Conservation (phyloP, 768 basidiomycete genomes). For the Boletus vinaceobasis region DNA sequence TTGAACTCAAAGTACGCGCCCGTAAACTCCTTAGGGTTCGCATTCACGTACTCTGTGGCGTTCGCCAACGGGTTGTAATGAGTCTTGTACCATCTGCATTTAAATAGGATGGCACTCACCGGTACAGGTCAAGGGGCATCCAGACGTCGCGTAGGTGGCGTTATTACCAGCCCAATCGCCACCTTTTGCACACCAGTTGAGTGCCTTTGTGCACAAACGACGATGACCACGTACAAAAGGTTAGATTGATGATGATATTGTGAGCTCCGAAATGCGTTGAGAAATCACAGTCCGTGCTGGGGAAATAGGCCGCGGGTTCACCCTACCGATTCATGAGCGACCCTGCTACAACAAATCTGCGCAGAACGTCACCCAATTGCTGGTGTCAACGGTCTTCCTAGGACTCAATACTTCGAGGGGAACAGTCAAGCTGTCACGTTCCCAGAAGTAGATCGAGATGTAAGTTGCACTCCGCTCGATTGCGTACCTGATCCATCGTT, state of each 20-base stretch:
- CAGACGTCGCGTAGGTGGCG: constrained; percentile 13
- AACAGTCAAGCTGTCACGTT: constrained; percentile 28
- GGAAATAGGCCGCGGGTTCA: constrained; percentile 58
- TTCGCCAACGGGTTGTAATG: background rate
- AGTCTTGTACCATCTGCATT: background rate
- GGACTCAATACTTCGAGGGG: constrained; percentile 31
- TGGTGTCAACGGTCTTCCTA: constrained; percentile 9
- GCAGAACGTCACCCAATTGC: constrained; percentile 16
- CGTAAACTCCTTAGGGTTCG: background rate
- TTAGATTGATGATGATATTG: constrained; percentile 39
- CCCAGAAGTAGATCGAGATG: constrained; percentile 39
- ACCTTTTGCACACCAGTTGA: constrained; percentile 5
- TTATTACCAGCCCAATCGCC: constrained; percentile 24
- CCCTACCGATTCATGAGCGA: constrained; percentile 37
- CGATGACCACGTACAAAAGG: constrained; percentile 10
- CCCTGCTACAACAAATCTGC: background rate
- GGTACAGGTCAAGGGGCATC: constrained; percentile 24
- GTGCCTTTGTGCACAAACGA: constrained; percentile 3
- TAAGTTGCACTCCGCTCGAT: constrained; percentile 28
- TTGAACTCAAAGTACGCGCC: constrained; percentile 8
- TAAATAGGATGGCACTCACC: constrained; percentile 11
- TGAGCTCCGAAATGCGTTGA: constrained; percentile 47
- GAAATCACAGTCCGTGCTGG: constrained; percentile 57
- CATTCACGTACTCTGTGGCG: constrained; percentile 2
- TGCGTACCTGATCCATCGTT: constrained; percentile 28